Evolutionary conservation across 257 asterid genomes (phyloP), one percentile per base, ranked within the genome.

Genomic region (Vinca minor): DNA sequence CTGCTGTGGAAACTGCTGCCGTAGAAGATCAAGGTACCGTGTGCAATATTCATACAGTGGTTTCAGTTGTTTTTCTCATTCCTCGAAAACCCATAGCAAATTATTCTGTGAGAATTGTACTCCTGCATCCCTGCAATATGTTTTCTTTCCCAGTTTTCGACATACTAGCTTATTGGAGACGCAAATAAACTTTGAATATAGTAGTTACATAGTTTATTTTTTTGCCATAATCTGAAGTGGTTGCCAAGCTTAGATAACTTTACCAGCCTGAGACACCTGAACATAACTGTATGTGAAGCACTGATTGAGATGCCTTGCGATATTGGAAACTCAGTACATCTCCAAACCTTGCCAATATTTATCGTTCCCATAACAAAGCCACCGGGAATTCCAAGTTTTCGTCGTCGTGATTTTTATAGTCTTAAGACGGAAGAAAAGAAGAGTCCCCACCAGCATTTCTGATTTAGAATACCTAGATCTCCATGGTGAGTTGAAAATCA

Each of bases 21-120:
- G 70, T 70, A 14, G 89, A 77, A 68, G 82, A 77, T 66, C 82
- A 81, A 78, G 94, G 93, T 91, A 63, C 72, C 59, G 4, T 29
- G 18, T 29, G 47, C 13, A 46, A 57, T 55, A 66, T 65, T 49
- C 32, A 21, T 39, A 28, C 1, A 4, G 39, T 5, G 23, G 38
- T 54, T 52, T 53, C 20, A 26, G 35, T 53, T 53, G 17, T 14
- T 11, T 53, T 52, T 52, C n/a, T n/a, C n/a, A n/a, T n/a, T n/a
- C n/a, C n/a, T n/a, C n/a, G n/a, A n/a, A n/a, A n/a, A n/a, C n/a
- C n/a, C n/a, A n/a, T n/a, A n/a, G n/a, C n/a, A n/a, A n/a, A n/a
- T n/a, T n/a, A n/a, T n/a, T n/a, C n/a, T n/a, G n/a, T n/a, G n/a
- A n/a, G n/a, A n/a, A n/a, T n/a, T n/a, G n/a, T n/a, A n/a, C n/a